Evolutionary conservation across 495 filamentous ascomycete genomes (phyloP), one percentile per base, ranked within the genome.

Genomic region (Darksidea phi): DNA sequence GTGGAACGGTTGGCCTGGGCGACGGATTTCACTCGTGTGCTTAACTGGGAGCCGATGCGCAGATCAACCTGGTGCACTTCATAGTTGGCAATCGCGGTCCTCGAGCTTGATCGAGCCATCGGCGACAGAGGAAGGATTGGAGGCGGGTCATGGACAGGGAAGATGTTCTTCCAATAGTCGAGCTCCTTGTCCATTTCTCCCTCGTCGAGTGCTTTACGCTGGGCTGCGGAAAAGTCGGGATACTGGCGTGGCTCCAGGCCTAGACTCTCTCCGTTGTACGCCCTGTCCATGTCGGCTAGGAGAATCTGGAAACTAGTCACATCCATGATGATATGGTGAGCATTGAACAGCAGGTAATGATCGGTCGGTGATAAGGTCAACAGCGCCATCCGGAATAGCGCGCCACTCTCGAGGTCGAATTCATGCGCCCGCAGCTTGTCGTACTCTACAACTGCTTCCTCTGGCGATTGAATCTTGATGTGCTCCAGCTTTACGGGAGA

Each of bases 91-190:
- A 57, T 57, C 7, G 54, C 42, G 13, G 24, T 21, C 25, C 54
- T 47, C 2, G 54, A 57, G 26, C 54, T 2, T 45, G 38, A 48
- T 52, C n/a, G 6, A 45, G n/a, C 6, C 52, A 73, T 61, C 2
- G 72, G 69, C 0, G 74, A 53, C 5, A 76, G 54, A 11, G 73
- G 72, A 10, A 76, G 54, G 5, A 66, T 36, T 12, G 50, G 23
- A 0, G 69, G 72, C 11, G 41, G 26, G 25, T 63, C 66, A 18
- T n/a, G 17, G 26, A 28, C 17, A 12, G 52, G 47, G 47, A 67
- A 69, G 7, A 67, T 42, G 6, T 25, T 37, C 48, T 66, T 23
- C 72, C 72, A 76, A 57, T 57, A 74, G 23, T 63, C n/a, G 3
- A 74, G 54, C 28, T 72, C 65, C 17, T 57, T 38, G 1, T 47